phyloP scores from a whole-genome alignment of 2,329 filamentous ascomycete genomes.

The Eutypella sp. region DNA sequence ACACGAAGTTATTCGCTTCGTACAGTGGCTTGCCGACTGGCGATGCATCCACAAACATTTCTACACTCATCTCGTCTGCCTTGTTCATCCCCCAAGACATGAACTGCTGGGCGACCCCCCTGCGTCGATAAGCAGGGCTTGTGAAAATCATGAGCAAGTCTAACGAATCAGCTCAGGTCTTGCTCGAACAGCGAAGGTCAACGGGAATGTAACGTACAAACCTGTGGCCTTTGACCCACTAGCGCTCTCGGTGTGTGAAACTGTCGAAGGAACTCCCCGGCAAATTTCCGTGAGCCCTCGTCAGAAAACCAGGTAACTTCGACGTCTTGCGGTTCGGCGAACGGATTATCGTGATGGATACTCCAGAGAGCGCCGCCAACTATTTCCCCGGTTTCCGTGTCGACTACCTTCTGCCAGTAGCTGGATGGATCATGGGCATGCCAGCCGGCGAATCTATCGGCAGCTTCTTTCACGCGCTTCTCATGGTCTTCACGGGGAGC shows the following conservation, averaged over 20 bases:
- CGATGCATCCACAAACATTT: conserved; percentile 4
- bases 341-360: neutral
- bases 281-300: neutral
- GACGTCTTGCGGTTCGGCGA: neutral
- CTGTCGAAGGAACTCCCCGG: neutral
- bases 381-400: neutral
- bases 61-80: conserved; percentile 3
- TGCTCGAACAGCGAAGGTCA: neutral
- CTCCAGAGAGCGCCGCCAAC: neutral
- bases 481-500: neutral
- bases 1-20: conserved; percentile 1
- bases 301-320: conserved; percentile 1
- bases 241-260: neutral
- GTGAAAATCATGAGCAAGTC: conserved; percentile 5
- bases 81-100: conserved; percentile 4
- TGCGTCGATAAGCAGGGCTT: conserved; percentile 3
- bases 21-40: conserved; percentile 2
- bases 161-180: neutral
- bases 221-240: neutral
- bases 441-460: no score
- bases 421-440: neutral
- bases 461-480: no score
- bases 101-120: conserved; percentile 2
- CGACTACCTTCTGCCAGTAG: conserved; percentile 2
- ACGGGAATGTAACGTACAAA: neutral